These are phyloP conservation scores for slime mould (Dictyostelium discoideum) DNA, from an alignment of 78 protist genomes.

Conservation along the genomic window dicty_2.7 NC_007088.5:1216001-1216500, in stretches of 20 bases:
- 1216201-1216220: slow-evolving; percentile 18
- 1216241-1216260: not conserved
- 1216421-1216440: not conserved
- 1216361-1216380: not conserved
- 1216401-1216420: not conserved
- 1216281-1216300: not conserved
- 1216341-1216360: not conserved
- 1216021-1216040: not conserved
- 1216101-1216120: not conserved
- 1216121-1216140: not conserved
- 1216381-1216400: not conserved
- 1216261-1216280: not conserved
- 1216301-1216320: not conserved
- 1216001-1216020: not conserved
- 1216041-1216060: not conserved
- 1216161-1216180: not conserved
- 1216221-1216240: not conserved
- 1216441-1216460: slow-evolving; percentile 33
- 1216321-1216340: not conserved
- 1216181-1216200: slow-evolving; percentile 18
- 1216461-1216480: slow-evolving; percentile 37
- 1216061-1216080: not conserved
- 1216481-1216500: slow-evolving; percentile 9
- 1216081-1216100: not conserved
- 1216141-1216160: not conserved